phyloP scores from a whole-genome alignment of 306 rosid genomes.

The Prunus padus region DNA sequence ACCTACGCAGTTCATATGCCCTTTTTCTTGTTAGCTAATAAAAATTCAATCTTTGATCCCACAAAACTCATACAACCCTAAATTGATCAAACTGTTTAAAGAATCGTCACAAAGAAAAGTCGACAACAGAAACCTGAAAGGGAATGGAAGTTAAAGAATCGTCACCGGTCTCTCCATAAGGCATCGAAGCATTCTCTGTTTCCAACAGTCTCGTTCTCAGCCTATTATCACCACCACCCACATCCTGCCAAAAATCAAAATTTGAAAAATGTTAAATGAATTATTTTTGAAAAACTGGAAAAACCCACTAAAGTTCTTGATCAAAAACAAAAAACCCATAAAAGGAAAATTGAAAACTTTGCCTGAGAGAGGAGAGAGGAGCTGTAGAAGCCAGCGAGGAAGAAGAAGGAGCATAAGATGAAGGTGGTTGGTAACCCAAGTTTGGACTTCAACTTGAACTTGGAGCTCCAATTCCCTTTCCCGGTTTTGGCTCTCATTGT shows the following conservation, averaged over 20 bases:
- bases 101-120: too few relatives aligned
- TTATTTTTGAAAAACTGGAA: not conserved
- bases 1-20: constrained; percentile 38
- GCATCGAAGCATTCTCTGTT: constrained; percentile 42
- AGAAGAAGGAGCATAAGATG: constrained; percentile 61
- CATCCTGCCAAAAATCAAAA: constrained; percentile 38
- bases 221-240: constrained; percentile 19
- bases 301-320: not conserved
- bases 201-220: constrained; percentile 48
- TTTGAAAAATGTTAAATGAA: not conserved
- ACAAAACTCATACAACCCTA: not conserved
- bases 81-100: not conserved
- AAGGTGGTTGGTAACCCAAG: constrained; percentile 43
- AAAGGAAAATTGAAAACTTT: constrained; percentile 8
- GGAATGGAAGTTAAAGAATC: constrained; percentile 71
- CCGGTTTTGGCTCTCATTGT: constrained; percentile 55
- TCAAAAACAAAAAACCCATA: not conserved
- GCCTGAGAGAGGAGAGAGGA: constrained; percentile 47
- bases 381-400: constrained; percentile 66
- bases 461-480: constrained; percentile 44
- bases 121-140: constrained; percentile 56
- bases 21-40: not conserved
- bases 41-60: constrained; percentile 2
- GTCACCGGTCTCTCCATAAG: constrained; percentile 70
- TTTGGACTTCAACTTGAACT: constrained; percentile 34